Base-by-base conservation (phyloP, 768 basidiomycete genomes). In the Xanthoconium purpureum region DNA sequence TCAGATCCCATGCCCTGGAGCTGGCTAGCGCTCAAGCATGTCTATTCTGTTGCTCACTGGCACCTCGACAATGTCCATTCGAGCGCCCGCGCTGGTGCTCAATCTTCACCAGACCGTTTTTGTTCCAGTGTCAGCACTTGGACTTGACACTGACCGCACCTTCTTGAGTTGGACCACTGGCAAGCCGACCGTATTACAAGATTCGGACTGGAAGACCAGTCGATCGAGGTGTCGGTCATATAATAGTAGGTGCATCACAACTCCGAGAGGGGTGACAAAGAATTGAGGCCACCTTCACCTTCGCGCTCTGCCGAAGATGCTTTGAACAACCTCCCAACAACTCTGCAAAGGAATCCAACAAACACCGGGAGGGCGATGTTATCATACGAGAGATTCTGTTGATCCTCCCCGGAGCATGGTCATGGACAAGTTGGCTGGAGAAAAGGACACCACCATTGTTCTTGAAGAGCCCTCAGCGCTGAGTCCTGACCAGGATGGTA, bases 251-350 rank as follows among this genome's bases (percentile, higher is more conserved):
- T 77, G 33, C 64, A 72, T 59, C 62, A 57, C 28, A 71, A 72
- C 35, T 69, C 67, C 29, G 71, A 62, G 66, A 70, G 49, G 42
- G 77, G 77, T 45, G 75, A 74, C 6, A 72, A 73, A 52, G 55
- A 45, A 12, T 63, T 60, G 3, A 32, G 52, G 59, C 48, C 60
- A 1, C 50, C 59, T 55, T 56, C 66, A 32, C 30, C 58, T 32
- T 56, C 66, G 17, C 38, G n/a, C 29, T 61, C 43, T 5, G 47
- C 63, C 13, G 72, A 72, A 47, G 73, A 76, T 55, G 55, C 58
- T 39, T 75, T 74, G 5, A 73, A 74, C 30, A 65, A 69, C n/a
- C 12, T 5, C 3, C 50, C 37, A 39, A 35, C 13, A n/a, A 36
- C 6, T 15, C 18, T 12, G n/a, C 3, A 11, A 38, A 52, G 9